phyloP scores from a whole-genome alignment of 192 early-diverging fungal genomes.

The Kickxella alabastrina region DNA sequence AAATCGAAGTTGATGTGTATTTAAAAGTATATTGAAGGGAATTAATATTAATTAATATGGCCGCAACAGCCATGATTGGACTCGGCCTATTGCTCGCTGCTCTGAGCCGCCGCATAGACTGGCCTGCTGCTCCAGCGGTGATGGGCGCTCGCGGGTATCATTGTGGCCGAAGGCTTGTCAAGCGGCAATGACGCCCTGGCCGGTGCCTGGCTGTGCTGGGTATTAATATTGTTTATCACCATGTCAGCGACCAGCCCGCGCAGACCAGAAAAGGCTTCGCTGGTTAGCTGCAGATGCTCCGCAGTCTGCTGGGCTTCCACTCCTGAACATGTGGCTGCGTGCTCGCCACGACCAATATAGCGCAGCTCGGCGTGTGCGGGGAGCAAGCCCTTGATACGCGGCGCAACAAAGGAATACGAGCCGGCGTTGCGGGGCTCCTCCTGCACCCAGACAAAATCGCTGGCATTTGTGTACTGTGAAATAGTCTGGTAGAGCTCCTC shows the following conservation, averaged over 20 bases:
- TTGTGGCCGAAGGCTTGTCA: constrained; percentile 14
- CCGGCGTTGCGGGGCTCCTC: constrained; percentile 96
- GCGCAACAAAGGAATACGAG: constrained; percentile 81
- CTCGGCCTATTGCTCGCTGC: constrained; percentile 47
- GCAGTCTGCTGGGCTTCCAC: constrained; percentile 64
- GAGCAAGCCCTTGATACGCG: constrained; percentile 71
- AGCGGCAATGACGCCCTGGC: neutral
- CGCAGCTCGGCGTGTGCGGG: constrained; percentile 55
- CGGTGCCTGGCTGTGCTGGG: constrained; percentile 12
- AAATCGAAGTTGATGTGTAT: neutral
- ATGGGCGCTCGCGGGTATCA: constrained; percentile 31
- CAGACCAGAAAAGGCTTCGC: constrained; percentile 52
- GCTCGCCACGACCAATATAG: constrained; percentile 72
- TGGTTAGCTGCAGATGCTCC: constrained; percentile 58
- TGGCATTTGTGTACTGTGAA: constrained; percentile 61
- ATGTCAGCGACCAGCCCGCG: constrained; percentile 44
- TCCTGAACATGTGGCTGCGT: constrained; percentile 77
- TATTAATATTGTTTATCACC: constrained; percentile 30
- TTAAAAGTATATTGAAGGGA: no score
- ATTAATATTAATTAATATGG: neutral
- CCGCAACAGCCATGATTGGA: no score
- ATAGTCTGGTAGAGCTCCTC: constrained; percentile 63
- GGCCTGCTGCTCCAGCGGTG: constrained; percentile 39
- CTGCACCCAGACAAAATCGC: constrained; percentile 74
- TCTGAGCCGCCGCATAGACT: constrained; percentile 40